phyloP scores from a whole-genome alignment of 2,329 filamentous ascomycete genomes.

The Coleophoma eucalyptorum region DNA sequence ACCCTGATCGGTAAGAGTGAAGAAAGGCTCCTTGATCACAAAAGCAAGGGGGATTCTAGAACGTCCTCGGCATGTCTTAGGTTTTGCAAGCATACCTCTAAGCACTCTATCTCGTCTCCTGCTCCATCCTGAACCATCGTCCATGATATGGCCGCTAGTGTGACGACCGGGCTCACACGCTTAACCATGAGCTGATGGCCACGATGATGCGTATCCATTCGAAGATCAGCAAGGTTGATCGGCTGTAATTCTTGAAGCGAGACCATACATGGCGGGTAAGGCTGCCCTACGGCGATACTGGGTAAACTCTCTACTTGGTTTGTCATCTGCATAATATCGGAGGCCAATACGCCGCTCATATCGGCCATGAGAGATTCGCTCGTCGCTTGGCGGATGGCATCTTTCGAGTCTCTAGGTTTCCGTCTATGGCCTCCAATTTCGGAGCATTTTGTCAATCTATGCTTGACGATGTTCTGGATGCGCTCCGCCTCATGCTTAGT shows the following conservation, averaged over 20 bases:
- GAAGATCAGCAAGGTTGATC: constrained; percentile 21
- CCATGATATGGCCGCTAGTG: constrained; percentile 26
- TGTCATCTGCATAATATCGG: too few relatives aligned
- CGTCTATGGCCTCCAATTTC: constrained; percentile 16
- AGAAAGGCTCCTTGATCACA: constrained; percentile 26
- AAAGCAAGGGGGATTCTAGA: constrained; percentile 23
- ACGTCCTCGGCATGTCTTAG: constrained; percentile 23
- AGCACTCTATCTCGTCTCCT: constrained; percentile 5
- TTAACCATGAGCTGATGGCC: constrained; percentile 28
- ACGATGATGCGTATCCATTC: constrained; percentile 36
- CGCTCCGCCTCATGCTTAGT: constrained; percentile 26
- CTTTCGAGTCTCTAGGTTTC: constrained; percentile 12
- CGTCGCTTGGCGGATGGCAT: constrained; percentile 22
- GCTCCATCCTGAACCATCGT: constrained; percentile 22
- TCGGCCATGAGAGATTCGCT: constrained; percentile 29
- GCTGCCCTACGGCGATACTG: constrained; percentile 17
- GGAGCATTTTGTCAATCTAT: constrained; percentile 17
- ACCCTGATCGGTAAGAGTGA: constrained; percentile 22
- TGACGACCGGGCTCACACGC: constrained; percentile 9
- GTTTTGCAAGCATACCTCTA: constrained; percentile 28
- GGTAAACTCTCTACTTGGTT: constrained; percentile 19
- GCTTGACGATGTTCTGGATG: constrained; percentile 20
- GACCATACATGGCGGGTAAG: constrained; percentile 11
- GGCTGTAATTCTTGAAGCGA: constrained; percentile 15
- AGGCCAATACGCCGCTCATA: constrained; percentile 18